Base-by-base conservation (phyloP, 495 filamentous ascomycete genomes). In the Bathelium albidoporum region DNA sequence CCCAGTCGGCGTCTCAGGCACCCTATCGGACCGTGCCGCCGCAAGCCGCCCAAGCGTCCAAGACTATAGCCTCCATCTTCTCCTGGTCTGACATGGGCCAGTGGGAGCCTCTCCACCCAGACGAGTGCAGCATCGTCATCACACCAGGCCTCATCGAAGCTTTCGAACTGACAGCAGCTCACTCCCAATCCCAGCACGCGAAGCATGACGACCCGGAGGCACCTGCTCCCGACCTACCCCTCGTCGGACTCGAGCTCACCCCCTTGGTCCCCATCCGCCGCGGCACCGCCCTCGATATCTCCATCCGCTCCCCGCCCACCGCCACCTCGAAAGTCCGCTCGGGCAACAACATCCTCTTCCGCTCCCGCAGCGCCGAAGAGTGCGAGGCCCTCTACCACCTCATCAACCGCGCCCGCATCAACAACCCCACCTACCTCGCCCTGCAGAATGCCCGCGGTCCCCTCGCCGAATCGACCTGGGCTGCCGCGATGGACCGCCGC, bases 281-380 rank as follows among this genome's bases (percentile, higher is more conserved):
- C 55, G 91, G 91, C 59, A 97, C 89, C 22, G 92, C 88, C 24
- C 81, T 97, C 34, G 94, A 99, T 71, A 91, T 99, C 59, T 92
- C 93, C 58, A 90, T 99, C 68, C 85, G 89, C 52, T 96, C 91
- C 12, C 85, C 87, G 22, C 87, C 86, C 16, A 90, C 85, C 18
- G 70, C 83, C 5, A 84, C 85, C 34, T 90, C 89, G 1, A 83
- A 84, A 62, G 79, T 91, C 36, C 83, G 82, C n/a, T 80, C 84
- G 58, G 85, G 84, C 66, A 86, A 82, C 64, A 90, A 89, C 69
- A 85, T 90, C 65, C 90, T 93, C 81, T 91, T 96, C 78, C 89
- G 95, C n/a, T 89, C 89, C 7, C 81, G 87, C 29, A 86, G 81
- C 39, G 78, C 84, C 1, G 79, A 83, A 60, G 94, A 97, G 62